Percentiles rank a stretch among this genome's conserved stretches.
Conservation (phyloP, 192 early-diverging fungal species). For the Spizellomyces punctatus region DNA sequence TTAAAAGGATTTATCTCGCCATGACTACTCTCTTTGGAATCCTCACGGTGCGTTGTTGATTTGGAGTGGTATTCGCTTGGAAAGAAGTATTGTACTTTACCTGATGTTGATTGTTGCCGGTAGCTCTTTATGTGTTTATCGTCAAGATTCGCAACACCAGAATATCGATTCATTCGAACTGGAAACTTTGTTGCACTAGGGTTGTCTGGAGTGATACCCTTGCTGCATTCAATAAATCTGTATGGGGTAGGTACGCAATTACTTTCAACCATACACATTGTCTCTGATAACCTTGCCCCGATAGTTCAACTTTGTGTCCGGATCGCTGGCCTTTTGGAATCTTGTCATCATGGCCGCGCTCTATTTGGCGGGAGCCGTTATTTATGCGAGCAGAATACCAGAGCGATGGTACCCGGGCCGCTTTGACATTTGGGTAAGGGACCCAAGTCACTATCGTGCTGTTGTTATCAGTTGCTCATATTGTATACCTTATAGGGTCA, state of each 20-base stretch:
- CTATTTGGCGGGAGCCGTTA: slow-evolving; percentile 81
- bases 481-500: slow-evolving; percentile 48
- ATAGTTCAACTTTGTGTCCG: slow-evolving; percentile 11
- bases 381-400: slow-evolving; percentile 86
- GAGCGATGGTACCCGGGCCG: slow-evolving; percentile 83
- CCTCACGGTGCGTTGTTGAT: slow-evolving; percentile 49
- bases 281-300: neutral
- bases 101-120: neutral
- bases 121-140: slow-evolving; percentile 55
- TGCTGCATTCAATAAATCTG: slow-evolving; percentile 54
- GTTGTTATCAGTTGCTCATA: neutral
- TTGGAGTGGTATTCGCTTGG: neutral
- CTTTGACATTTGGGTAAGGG: slow-evolving; percentile 73
- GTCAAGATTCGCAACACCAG: slow-evolving; percentile 68
- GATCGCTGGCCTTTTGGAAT: slow-evolving; percentile 60
- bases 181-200: slow-evolving; percentile 81
- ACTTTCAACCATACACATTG: neutral
- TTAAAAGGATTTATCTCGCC: slow-evolving; percentile 57
- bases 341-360: slow-evolving; percentile 72
- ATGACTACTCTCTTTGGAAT: slow-evolving; percentile 65
- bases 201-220: slow-evolving; percentile 71
- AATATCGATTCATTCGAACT: slow-evolving; percentile 79
- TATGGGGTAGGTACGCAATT: slow-evolving; percentile 25
- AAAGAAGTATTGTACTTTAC: neutral
- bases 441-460: neutral